These are phyloP conservation scores for Aspergillus cristatus DNA, from an alignment of 495 filamentous ascomycete species.

Conservation along the genomic window DNA sequence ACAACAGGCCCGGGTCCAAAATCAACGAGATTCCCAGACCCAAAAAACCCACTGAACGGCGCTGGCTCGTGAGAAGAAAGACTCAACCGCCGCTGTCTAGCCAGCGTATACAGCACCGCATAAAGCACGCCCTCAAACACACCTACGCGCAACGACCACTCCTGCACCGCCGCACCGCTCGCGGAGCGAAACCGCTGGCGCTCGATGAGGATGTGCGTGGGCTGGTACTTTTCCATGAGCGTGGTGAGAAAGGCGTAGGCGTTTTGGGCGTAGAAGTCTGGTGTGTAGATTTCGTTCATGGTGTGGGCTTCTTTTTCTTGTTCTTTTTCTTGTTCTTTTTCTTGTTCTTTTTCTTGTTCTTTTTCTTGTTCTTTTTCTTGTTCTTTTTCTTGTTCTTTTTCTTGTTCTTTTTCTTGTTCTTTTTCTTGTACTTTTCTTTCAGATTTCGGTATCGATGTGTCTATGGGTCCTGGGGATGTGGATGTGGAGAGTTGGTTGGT, in stretches of 20 bases:
- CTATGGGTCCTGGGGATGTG: not conserved
- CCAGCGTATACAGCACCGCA: conserved; percentile 56
- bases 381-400: conserved; percentile 5
- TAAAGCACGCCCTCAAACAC: conserved; percentile 85
- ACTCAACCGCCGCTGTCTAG: conserved; percentile 24
- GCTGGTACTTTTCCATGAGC: conserved; percentile 39
- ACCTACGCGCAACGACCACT: conserved; percentile 90
- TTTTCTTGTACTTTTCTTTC: too few species aligned
- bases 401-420: conserved; percentile 3
- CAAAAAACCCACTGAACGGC: too few species aligned
- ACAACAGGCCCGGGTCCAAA: conserved; percentile 14
- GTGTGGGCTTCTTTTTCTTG: conserved; percentile 39
- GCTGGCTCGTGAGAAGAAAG: conserved; percentile 1
- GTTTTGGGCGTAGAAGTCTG: conserved; percentile 37
- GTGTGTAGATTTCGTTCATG: conserved; percentile 47
- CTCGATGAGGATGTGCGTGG: conserved; percentile 77
- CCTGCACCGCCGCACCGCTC: conserved; percentile 54
- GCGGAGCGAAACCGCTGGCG: conserved; percentile 75
- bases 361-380: conserved; percentile 7
- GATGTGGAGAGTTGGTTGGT: not conserved
- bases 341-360: conserved; percentile 4
- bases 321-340: conserved; percentile 7
- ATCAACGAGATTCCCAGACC: too few species aligned
- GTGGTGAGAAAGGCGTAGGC: conserved; percentile 53
- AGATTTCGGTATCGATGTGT: not conserved